Conservation (phyloP, 176 grass and related monocot genomes). For the Guadua angustifolia region DNA sequence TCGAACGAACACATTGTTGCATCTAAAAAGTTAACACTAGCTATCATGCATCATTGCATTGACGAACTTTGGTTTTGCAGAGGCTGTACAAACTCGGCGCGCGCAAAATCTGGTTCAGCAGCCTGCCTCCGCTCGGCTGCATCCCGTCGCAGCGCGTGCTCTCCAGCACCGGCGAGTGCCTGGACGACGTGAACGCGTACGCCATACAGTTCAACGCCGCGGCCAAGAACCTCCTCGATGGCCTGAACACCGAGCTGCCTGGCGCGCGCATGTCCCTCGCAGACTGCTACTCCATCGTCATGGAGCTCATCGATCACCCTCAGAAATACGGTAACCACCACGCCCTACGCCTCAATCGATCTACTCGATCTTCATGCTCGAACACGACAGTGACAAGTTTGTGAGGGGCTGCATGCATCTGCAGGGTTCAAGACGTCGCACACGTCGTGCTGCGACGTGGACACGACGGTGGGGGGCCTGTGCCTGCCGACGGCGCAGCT, state of each 20-base stretch:
- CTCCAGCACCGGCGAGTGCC: constrained; percentile 66
- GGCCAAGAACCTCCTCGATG: constrained; percentile 50
- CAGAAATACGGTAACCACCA: constrained; percentile 65
- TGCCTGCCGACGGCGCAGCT: constrained; percentile 83
- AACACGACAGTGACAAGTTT: not conserved
- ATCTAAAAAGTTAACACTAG: not conserved
- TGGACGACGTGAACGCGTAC: constrained; percentile 71
- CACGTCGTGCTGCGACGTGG: constrained; percentile 96
- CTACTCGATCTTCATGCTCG: not conserved
- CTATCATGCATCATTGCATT: not conserved
- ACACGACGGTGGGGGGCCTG: constrained; percentile 77
- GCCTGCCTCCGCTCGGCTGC: constrained; percentile 84
- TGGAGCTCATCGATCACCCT: constrained; percentile 89
- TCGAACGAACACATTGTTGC: not conserved
- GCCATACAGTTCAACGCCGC: constrained; percentile 73
- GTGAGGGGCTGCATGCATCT: not conserved
- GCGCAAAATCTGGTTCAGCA: constrained; percentile 69
- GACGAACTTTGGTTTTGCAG: constrained; percentile 7
- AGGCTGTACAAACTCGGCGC: constrained; percentile 81
- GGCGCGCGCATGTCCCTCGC: constrained; percentile 59
- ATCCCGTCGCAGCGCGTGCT: constrained; percentile 88
- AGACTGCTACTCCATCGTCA: constrained; percentile 75
- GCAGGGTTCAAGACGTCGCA: constrained; percentile 77
- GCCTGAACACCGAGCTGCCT: constrained; percentile 69
- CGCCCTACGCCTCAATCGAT: not conserved